Evolutionary conservation across 345 rosid genomes (phyloP).

Genomic region (Citrus medica): DNA sequence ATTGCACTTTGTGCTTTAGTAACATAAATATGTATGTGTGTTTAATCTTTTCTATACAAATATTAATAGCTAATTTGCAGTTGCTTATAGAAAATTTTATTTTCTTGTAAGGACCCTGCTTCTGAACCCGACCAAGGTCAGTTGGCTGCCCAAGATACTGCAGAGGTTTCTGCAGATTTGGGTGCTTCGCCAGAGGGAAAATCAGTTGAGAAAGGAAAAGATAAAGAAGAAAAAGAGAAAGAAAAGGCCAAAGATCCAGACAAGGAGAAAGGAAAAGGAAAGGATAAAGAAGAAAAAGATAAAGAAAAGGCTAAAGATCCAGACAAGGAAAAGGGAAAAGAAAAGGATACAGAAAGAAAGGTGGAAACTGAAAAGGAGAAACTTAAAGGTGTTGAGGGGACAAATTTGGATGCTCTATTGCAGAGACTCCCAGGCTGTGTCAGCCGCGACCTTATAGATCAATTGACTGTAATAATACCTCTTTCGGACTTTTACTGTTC

Average conservation of each 20-base stretch:
- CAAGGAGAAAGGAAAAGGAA: conserved; percentile 19
- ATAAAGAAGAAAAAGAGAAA: conserved; percentile 75
- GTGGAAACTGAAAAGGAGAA: conserved; percentile 85
- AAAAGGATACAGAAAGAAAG: conserved; percentile 75
- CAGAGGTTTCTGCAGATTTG: conserved; percentile 58
- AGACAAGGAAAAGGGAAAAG: conserved; percentile 77
- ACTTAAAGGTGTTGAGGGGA: conserved; percentile 80
- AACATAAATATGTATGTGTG: background rate
- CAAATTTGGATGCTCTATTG: conserved; percentile 86
- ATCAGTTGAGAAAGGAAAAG: conserved; percentile 64
- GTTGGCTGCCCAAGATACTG: conserved; percentile 43
- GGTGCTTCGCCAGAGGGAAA: conserved; percentile 56
- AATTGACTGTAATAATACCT: conserved; percentile 67
- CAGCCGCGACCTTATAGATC: conserved; percentile 98
- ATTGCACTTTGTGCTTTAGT: background rate
- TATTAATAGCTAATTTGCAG: background rate
- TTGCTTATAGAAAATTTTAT: conserved; percentile 6
- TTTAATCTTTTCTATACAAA: background rate
- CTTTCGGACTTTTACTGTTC: conserved; percentile 2
- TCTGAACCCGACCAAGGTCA: conserved; percentile 67
- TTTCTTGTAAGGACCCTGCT: conserved; percentile 50
- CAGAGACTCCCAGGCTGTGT: conserved; percentile 97
- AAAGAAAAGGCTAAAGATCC: conserved; percentile 53
- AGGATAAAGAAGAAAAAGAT: conserved; percentile 80
- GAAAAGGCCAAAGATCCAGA: conserved; percentile 61